Evolutionary conservation across 352 stramenopile genomes (phyloP), one percentile per base, ranked within the genome.

Genomic region (Bremia lactucae): DNA sequence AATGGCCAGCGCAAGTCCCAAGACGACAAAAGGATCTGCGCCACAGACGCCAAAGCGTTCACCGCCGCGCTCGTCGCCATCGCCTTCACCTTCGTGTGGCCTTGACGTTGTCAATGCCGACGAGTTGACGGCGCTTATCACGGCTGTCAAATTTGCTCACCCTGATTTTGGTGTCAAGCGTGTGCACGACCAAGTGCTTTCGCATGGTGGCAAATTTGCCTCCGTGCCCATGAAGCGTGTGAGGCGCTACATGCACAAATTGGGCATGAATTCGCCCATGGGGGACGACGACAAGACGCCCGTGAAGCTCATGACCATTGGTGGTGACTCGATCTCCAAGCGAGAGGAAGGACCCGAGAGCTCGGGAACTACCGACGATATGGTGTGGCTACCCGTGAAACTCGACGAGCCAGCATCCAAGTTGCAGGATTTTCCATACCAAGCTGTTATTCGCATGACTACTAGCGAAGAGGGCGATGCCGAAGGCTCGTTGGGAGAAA

Each of bases 111-210:
- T 89, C 36, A 62, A 81, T 36, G 63, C 61, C 31, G 80, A 88
- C 19, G 80, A 93, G 56, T 72, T 93, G 19, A 84, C 72, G 24
- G 80, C 80, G 46, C 64, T 93, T 9, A 79, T 93, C 55, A 83
- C 89, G 49, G 80, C 80, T 42, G 73, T 93, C 59, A 93, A 90
- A 60, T 93, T 93, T 50, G 77, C 77, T 19, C 71, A 89, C 47
- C 65, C 75, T 3, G 71, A 85, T 21, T 93, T 77, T 34, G 77
- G 75, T 22, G 65, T 79, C 62, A 93, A 93, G 72, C 77, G 79
- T 43, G 66, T 87, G 42, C 74, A 90, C 61, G 68, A 79, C 10
- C 57, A 88, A 49, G 76, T 93, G 25, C 42, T 71, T 19, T 71
- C 68, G 7, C 80, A 93, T 52, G 77, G 77, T 50, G 76, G 76